These are phyloP conservation scores for Lactarius pseudohatsudake DNA, from an alignment of 768 basidiomycete genomes.

Conservation along the genomic window DNA sequence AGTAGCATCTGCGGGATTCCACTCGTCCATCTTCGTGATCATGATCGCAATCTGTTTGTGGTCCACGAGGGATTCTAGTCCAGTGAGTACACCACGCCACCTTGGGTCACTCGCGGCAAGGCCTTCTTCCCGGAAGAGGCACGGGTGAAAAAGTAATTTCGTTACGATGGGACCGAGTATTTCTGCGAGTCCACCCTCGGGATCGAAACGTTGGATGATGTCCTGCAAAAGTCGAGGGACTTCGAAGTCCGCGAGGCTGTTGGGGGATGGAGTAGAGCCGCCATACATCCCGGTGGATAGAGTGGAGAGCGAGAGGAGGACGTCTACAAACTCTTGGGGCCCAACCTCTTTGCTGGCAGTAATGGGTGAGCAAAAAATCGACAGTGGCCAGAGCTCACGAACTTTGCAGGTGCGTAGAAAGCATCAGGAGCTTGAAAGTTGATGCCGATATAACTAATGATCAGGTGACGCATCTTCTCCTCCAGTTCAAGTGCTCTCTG, in stretches of 20 bases:
- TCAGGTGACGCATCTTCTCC: slow-evolving; percentile 75
- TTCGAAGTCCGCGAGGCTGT: slow-evolving; percentile 62
- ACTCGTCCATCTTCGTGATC: slow-evolving; percentile 73
- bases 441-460: slow-evolving; percentile 88
- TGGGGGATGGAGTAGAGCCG: slow-evolving; percentile 44
- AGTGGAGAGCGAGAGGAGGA: slow-evolving; percentile 74
- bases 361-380: neutral
- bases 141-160: slow-evolving; percentile 60
- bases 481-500: slow-evolving; percentile 61
- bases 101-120: slow-evolving; percentile 68
- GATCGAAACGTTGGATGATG: slow-evolving; percentile 75
- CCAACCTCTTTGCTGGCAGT: slow-evolving; percentile 64
- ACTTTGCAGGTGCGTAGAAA: slow-evolving; percentile 89
- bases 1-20: slow-evolving; percentile 63
- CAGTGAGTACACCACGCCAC: slow-evolving; percentile 86
- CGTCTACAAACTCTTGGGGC: slow-evolving; percentile 73
- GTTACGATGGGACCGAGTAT: slow-evolving; percentile 76
- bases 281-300: slow-evolving; percentile 65
- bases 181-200: slow-evolving; percentile 72
- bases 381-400: slow-evolving; percentile 32
- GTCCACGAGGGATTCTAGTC: slow-evolving; percentile 75
- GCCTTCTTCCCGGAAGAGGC: slow-evolving; percentile 64
- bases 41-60: slow-evolving; percentile 82
- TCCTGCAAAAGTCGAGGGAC: slow-evolving; percentile 83
- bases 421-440: slow-evolving; percentile 90